Evolutionary conservation across 2,329 filamentous ascomycete species (phyloP).

Genomic region (Ophiosphaerella korrae): DNA sequence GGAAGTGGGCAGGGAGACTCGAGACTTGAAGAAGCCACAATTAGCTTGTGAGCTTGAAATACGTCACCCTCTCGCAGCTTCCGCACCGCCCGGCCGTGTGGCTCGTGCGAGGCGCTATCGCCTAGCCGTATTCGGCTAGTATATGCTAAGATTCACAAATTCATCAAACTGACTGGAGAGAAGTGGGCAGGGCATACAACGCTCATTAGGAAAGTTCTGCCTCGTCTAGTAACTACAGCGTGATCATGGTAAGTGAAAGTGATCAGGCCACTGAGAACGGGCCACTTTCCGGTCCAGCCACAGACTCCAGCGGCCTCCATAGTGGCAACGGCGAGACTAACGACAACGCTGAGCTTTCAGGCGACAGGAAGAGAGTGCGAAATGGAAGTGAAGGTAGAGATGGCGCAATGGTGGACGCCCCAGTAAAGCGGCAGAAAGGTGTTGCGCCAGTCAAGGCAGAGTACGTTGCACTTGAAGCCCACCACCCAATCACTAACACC

Average conservation of each 20-base stretch:
- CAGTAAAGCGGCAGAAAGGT: constrained; percentile 52
- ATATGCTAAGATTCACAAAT: constrained; percentile 20
- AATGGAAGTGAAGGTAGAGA: constrained; percentile 47
- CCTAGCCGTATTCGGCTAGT: constrained; percentile 24
- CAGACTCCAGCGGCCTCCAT: constrained; percentile 21
- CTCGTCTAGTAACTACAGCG: not conserved
- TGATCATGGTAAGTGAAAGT: constrained; percentile 22
- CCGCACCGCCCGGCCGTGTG: constrained; percentile 7
- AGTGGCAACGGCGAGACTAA: constrained; percentile 32
- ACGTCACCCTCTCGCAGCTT: constrained; percentile 34
- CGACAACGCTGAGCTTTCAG: constrained; percentile 34
- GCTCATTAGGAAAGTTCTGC: not conserved
- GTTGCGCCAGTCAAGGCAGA: constrained; percentile 75
- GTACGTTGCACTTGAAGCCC: constrained; percentile 50
- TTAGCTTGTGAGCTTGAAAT: constrained; percentile 37
- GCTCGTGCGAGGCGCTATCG: constrained; percentile 12
- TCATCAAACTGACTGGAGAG: constrained; percentile 8
- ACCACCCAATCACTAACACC: constrained; percentile 23
- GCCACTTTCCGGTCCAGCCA: constrained; percentile 15
- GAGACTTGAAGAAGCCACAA: constrained; percentile 26
- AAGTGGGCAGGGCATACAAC: constrained; percentile 3
- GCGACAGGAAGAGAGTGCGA: constrained; percentile 41
- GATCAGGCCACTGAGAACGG: constrained; percentile 11
- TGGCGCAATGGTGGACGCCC: constrained; percentile 27
- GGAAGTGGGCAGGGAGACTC: constrained; percentile 22